Percentiles rank a stretch among this genome's conserved stretches.
Conservation (phyloP, 305 asterid species). For the Solanum hybrid region DNA sequence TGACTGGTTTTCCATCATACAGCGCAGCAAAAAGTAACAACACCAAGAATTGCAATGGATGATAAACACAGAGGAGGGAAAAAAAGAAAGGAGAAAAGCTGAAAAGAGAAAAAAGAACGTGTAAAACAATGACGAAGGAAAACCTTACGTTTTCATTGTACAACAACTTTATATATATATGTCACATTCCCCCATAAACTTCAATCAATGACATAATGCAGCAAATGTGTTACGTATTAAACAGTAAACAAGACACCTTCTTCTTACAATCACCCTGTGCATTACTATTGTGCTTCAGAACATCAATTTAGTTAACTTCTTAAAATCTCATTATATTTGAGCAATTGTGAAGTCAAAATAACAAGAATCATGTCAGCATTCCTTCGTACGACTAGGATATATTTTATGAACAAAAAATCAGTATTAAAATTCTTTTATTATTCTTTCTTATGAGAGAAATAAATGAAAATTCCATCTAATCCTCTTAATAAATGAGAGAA, state of each 20-base stretch:
- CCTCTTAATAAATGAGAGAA: not conserved
- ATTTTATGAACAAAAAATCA: not conserved
- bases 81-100: not conserved
- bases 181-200: not conserved
- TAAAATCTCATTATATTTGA: not conserved
- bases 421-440: not conserved
- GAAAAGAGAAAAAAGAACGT: not conserved
- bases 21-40: not conserved
- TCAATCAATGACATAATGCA: not conserved
- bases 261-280: not conserved
- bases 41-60: not conserved
- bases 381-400: not conserved
- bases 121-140: not conserved
- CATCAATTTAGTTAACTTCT: not conserved
- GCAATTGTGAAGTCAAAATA: not conserved
- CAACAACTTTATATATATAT: not conserved
- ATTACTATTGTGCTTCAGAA: not conserved
- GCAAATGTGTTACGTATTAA: not conserved
- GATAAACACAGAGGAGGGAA: not conserved
- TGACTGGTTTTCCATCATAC: conserved; percentile 5
- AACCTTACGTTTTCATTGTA: not conserved
- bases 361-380: not conserved
- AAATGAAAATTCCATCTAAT: not conserved
- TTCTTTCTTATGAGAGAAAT: not conserved
- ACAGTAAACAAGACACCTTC: not conserved